Evolutionary conservation across 2,329 filamentous ascomycete genomes (phyloP), one percentile per base, ranked within the genome.

Genomic region (Hypoxylon sp.): DNA sequence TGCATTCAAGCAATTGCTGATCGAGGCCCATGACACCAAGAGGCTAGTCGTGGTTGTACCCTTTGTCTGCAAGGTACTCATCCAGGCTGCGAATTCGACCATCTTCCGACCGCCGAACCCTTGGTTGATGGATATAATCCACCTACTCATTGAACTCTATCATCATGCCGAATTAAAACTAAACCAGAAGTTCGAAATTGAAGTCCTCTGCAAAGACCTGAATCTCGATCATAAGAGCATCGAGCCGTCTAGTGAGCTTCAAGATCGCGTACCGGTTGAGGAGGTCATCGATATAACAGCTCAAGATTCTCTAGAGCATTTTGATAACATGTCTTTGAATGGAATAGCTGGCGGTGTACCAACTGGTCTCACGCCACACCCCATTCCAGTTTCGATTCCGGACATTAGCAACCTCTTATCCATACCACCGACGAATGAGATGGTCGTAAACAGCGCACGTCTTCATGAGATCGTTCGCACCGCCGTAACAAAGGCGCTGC

Each of bases 111-210:
- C 95, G 9, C 96, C 96, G 1, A 99, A 99, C 73, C 96, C 96
- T 1, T 99, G 96, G 96, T 79, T 97, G 45, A 97, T 97, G 92
- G 96, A 99, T 73, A 96, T 99, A 56, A 88, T 99, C 58, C 88
- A 92, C 68, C 83, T 98, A 6, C 85, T 99, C 33, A 92, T 97
- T 72, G 96, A 99, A 75, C 85, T 99, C 3, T 99, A 99, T 74
- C 91, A 97, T 74, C 91, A 92, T 73, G 93, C 93, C 12, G 95
- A 97, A 72, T 83, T 99, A 59, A 98, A 98, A 78, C 86, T 99
- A 36, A 98, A 98, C 71, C 89, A 97, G 53, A 99, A 98, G 74
- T 99, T 99, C 72, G 96, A 99, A 78, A 98, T 99, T 61, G 96
- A 99, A 78, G 94, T 99, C 24, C 85, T 99, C 22, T 99, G 94